Percentiles rank a stretch among this genome's conserved stretches.
phyloP scores from a whole-genome alignment of 164 flowering plant species.

The Cinnamomum micranthum region DNA sequence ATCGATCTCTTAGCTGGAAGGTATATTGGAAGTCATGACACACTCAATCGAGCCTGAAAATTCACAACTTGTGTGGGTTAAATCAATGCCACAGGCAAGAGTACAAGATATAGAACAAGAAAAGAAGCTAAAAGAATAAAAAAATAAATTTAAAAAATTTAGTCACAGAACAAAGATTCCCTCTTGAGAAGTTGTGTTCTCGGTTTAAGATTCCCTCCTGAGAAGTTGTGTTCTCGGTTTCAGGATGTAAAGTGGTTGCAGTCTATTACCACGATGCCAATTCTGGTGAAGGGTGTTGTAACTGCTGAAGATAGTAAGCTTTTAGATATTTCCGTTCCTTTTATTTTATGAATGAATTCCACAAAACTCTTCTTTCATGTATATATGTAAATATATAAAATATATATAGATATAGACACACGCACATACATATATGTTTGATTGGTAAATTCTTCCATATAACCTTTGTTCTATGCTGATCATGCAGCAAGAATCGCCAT shows the following conservation, averaged over 20 bases:
- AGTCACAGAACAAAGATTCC: not conserved
- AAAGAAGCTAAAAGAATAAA: not conserved
- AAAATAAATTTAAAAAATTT: not conserved
- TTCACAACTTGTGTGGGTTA: not conserved
- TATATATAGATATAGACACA: too few species aligned
- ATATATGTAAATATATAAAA: too few species aligned
- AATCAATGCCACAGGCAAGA: not conserved
- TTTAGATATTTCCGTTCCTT: not conserved
- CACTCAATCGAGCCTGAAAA: not conserved
- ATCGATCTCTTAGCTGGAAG: constrained; percentile 82
- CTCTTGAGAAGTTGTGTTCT: constrained; percentile 3
- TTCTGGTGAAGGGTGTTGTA: constrained; percentile 85
- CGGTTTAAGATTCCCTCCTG: constrained; percentile 2
- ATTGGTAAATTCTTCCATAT: not conserved
- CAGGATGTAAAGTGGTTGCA: constrained; percentile 96
- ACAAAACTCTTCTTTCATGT: too few species aligned
- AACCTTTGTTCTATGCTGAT: not conserved
- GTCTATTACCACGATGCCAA: constrained; percentile 78
- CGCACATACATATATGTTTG: too few species aligned
- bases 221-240: constrained; percentile 7
- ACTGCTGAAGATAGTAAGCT: constrained; percentile 88
- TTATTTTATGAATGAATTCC: not conserved
- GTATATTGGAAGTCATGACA: constrained; percentile 17
- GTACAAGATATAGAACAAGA: not conserved
- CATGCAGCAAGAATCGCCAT: constrained; percentile 66